phyloP scores from a whole-genome alignment of 2,329 filamentous ascomycete genomes.

The Pseudofabraea citricarpa region DNA sequence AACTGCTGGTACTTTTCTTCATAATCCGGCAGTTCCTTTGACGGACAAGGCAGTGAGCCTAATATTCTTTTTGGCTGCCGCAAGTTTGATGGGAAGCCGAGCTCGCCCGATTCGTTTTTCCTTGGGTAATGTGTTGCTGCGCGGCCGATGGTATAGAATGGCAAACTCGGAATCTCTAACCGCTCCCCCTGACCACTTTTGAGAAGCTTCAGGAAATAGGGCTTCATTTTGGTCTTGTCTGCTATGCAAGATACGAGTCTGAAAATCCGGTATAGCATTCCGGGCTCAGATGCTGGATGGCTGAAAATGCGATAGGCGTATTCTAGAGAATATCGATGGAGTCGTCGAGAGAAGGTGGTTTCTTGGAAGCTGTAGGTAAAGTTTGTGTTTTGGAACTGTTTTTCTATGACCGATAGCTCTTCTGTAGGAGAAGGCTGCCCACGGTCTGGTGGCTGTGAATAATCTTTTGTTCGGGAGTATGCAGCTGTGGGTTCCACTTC shows the following conservation, averaged over 20 bases:
- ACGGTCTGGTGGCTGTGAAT: too few relatives aligned
- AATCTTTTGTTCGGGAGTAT: too few relatives aligned
- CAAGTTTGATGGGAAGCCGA: not conserved
- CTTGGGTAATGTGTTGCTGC: not conserved
- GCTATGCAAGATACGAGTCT: not conserved
- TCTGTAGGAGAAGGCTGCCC: too few relatives aligned
- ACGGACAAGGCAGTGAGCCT: not conserved
- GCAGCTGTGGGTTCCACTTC: too few relatives aligned
- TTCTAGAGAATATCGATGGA: not conserved
- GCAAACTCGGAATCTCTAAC: not conserved
- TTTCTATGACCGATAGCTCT: too few relatives aligned
- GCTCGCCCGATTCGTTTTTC: not conserved
- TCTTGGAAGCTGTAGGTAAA: not conserved
- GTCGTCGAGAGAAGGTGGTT: not conserved
- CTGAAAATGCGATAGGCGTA: not conserved
- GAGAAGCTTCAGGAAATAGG: not conserved
- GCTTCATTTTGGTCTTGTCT: not conserved
- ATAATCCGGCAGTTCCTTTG: not conserved
- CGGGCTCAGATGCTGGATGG: not conserved
- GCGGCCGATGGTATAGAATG: not conserved
- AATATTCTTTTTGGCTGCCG: not conserved
- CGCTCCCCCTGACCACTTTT: not conserved
- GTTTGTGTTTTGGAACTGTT: too few relatives aligned
- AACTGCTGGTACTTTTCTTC: not conserved
- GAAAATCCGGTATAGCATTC: not conserved